Percentiles rank a stretch among this genome's conserved stretches.
phyloP scores from a whole-genome alignment of 2,329 filamentous ascomycete genomes.

The Endoconidiophora laricicola region DNA sequence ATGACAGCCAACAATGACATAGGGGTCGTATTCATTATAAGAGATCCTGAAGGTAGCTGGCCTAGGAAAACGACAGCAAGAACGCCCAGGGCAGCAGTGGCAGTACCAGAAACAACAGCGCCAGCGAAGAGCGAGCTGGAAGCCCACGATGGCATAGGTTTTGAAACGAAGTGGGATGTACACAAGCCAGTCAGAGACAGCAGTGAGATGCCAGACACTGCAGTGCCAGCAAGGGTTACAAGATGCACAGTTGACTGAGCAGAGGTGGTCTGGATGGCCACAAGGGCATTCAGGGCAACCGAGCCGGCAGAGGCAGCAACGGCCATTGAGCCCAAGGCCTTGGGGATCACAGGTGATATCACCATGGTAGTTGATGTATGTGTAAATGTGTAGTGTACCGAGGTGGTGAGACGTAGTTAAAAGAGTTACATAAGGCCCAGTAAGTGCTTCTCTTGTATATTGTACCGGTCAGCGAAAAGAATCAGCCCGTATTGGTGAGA shows the following conservation, averaged over 20 bases:
- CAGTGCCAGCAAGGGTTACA: slow-evolving; percentile 6
- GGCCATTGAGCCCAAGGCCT: slow-evolving; percentile 7
- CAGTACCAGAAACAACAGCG: slow-evolving; percentile 3
- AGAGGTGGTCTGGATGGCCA: slow-evolving; percentile 8
- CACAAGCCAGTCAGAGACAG: slow-evolving; percentile 5
- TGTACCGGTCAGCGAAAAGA: slow-evolving; percentile 1
- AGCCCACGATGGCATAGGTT: neutral
- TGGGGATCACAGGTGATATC: slow-evolving; percentile 3
- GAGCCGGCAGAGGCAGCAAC: slow-evolving; percentile 6
- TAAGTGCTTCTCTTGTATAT: neutral
- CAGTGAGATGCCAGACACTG: slow-evolving; percentile 7
- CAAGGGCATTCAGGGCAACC: slow-evolving; percentile 6
- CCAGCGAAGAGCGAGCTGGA: slow-evolving; percentile 8
- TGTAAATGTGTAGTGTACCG: neutral
- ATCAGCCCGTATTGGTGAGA: slow-evolving; percentile 5
- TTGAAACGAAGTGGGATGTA: neutral
- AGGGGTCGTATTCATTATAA: slow-evolving; percentile 2
- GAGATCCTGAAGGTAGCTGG: slow-evolving; percentile 1
- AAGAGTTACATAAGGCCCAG: too few species aligned
- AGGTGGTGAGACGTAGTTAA: too few species aligned
- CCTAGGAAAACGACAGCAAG: slow-evolving; percentile 10
- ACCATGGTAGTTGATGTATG: slow-evolving; percentile 1
- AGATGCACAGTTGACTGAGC: slow-evolving; percentile 8
- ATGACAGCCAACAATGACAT: slow-evolving; percentile 5
- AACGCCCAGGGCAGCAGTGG: slow-evolving; percentile 7